Evolutionary conservation across 1,284 basidiomycete species (phyloP).

Genomic region (Puccinia horiana): DNA sequence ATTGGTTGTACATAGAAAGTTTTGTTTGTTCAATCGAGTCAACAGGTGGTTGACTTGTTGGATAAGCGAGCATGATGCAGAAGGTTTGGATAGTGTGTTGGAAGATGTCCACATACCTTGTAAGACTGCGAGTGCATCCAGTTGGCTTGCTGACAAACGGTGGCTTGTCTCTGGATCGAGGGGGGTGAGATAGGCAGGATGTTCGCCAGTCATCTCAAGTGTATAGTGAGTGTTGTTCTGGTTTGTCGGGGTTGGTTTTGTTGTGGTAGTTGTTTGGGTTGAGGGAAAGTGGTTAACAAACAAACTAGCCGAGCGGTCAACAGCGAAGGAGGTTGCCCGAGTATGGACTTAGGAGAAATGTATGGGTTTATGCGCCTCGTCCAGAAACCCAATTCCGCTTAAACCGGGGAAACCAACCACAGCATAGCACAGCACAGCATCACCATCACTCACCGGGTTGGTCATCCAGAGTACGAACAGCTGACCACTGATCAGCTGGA

Average conservation of each 20-base stretch:
- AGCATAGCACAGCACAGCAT: too few species aligned
- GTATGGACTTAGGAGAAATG: neutral
- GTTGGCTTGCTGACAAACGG: conserved; percentile 4
- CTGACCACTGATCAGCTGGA: too few species aligned
- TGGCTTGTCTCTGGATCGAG: conserved; percentile 11
- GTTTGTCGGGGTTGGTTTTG: neutral
- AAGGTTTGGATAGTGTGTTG: neutral
- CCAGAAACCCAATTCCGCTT: too few species aligned
- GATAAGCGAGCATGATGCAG: conserved; percentile 18
- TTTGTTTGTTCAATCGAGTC: neutral
- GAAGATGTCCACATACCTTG: conserved; percentile 3
- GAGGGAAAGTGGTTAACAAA: neutral
- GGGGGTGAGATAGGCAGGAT: neutral
- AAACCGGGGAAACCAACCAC: too few species aligned
- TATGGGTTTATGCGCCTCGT: neutral
- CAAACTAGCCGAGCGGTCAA: neutral
- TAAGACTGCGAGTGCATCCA: neutral
- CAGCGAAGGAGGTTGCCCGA: neutral
- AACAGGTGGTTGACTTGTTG: neutral
- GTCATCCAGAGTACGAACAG: too few species aligned
- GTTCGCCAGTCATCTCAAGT: neutral
- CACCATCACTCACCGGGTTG: too few species aligned
- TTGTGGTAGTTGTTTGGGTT: neutral
- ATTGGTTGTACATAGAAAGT: neutral
- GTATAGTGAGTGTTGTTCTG: neutral